Evolutionary conservation across 2,329 filamentous ascomycete genomes (phyloP).

Genomic region (Aspergillus sp.): DNA sequence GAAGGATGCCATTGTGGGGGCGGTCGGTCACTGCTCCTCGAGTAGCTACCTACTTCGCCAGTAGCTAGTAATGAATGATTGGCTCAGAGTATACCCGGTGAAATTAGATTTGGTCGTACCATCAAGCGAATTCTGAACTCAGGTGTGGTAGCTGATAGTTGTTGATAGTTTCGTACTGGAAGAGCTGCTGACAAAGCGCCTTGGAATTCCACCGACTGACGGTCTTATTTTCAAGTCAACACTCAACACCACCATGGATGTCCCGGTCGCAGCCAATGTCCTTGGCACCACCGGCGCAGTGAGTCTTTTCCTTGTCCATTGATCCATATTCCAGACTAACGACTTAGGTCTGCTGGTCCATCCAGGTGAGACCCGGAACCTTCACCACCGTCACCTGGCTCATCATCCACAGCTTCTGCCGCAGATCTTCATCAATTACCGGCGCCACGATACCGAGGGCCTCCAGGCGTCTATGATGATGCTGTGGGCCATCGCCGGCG

Average conservation of each 20-base stretch:
- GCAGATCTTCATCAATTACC: slow-evolving; percentile 68
- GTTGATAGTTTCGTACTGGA: no score
- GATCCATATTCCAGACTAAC: background rate
- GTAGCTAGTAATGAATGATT: no score
- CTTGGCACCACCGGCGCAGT: slow-evolving; percentile 33
- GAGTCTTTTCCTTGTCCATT: background rate
- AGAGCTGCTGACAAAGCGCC: no score
- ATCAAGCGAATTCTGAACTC: no score
- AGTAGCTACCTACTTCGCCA: no score
- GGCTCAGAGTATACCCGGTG: no score
- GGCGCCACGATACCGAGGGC: slow-evolving; percentile 64
- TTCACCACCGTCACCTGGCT: background rate
- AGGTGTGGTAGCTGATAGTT: no score
- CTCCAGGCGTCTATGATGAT: slow-evolving; percentile 72
- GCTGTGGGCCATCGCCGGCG: slow-evolving; percentile 64
- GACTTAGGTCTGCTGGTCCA: slow-evolving; percentile 60
- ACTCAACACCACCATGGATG: slow-evolving; percentile 27
- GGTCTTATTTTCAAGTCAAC: background rate
- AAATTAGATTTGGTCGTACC: no score
- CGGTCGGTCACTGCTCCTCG: no score
- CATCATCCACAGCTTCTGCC: slow-evolving; percentile 58
- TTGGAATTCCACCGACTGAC: no score
- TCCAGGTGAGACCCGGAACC: slow-evolving; percentile 49
- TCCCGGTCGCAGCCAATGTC: slow-evolving; percentile 29
- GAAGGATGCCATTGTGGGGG: no score